Conservation (phyloP, 1,284 basidiomycete genomes). For the Mycena sp. region DNA sequence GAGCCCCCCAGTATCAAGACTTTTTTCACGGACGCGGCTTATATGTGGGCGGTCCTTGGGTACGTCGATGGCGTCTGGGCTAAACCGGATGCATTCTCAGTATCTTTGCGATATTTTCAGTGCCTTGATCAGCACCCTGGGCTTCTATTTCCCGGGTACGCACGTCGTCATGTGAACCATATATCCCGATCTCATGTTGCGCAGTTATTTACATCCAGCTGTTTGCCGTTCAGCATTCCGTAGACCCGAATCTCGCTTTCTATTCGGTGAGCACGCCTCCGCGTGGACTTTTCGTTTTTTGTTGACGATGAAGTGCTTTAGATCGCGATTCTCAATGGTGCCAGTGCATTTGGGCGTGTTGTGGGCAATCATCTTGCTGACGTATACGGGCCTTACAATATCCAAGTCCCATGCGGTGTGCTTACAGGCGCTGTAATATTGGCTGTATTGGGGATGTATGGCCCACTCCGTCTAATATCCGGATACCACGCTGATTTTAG, state of each 20-base stretch:
- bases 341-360: conserved; percentile 21
- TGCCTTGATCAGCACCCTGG: too few relatives aligned
- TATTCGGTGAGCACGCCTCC: conserved; percentile 52
- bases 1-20: neutral
- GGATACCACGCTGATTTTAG: neutral
- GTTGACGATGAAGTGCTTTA: neutral
- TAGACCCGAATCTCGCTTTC: conserved; percentile 52
- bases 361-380: conserved; percentile 13
- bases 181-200: neutral
- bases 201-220: conserved; percentile 58
- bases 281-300: neutral
- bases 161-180: neutral
- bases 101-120: too few relatives aligned
- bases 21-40: neutral
- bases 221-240: conserved; percentile 53
- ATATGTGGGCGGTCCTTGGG: neutral
- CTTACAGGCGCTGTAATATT: too few relatives aligned
- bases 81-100: too few relatives aligned
- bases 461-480: conserved; percentile 36
- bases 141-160: too few relatives aligned
- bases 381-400: conserved; percentile 21
- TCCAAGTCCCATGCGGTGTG: too few relatives aligned
- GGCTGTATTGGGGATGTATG: conserved; percentile 55
- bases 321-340: conserved; percentile 16
- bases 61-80: neutral